phyloP scores from a whole-genome alignment of 2,329 filamentous ascomycete species.

The Beauveria rudraprayagi region DNA sequence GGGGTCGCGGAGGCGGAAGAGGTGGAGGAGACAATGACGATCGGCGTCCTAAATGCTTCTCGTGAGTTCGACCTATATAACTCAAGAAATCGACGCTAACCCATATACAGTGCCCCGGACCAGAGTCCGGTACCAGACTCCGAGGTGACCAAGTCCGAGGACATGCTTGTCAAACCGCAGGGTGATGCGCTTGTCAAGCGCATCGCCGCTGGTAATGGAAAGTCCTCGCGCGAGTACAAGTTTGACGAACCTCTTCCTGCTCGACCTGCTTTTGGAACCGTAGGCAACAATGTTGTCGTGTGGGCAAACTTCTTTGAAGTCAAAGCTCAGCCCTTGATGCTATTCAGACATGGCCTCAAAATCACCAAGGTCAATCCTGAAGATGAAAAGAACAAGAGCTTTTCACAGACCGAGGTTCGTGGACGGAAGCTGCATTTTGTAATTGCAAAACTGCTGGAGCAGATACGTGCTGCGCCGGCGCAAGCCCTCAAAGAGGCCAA shows the following conservation, averaged over 20 bases:
- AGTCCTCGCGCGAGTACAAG: not conserved
- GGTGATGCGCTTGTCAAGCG: constrained; percentile 11
- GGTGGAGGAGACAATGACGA: constrained; percentile 13
- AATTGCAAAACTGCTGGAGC: constrained; percentile 29
- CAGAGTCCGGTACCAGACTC: constrained; percentile 19
- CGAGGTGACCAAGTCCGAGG: constrained; percentile 26
- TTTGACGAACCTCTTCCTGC: constrained; percentile 30
- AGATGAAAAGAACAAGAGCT: constrained; percentile 12
- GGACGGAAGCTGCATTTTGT: constrained; percentile 37
- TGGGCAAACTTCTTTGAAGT: constrained; percentile 50
- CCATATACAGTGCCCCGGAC: not conserved
- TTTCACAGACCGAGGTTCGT: constrained; percentile 25
- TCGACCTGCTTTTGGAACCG: constrained; percentile 41
- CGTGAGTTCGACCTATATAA: not conserved
- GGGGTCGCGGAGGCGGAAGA: constrained; percentile 10
- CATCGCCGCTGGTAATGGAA: not conserved
- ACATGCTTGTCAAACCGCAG: constrained; percentile 28
- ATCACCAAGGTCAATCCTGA: constrained; percentile 21
- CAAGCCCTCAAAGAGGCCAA: not conserved
- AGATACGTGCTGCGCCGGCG: constrained; percentile 22
- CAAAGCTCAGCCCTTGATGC: constrained; percentile 24
- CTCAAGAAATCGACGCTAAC: not conserved
- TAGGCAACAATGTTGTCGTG: constrained; percentile 34
- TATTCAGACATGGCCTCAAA: constrained; percentile 40
- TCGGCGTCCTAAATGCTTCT: constrained; percentile 6